Percentiles rank a stretch among this genome's conserved stretches.
phyloP scores from a whole-genome alignment of 768 basidiomycete species.

The Xerocomellus amylosporus region DNA sequence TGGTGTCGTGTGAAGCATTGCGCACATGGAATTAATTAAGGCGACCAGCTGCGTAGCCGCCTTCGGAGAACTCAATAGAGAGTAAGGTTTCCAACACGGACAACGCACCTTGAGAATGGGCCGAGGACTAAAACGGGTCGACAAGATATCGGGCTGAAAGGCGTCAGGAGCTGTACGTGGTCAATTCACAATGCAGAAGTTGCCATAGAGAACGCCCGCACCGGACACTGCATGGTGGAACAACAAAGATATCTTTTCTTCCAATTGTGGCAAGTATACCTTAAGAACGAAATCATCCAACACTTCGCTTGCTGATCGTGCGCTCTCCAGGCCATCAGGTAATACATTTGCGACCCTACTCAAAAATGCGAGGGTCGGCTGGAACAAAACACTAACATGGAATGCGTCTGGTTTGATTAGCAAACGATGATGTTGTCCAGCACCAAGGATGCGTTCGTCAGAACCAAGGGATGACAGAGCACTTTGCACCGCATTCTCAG shows the following conservation, averaged over 20 bases:
- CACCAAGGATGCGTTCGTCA: slow-evolving; percentile 72
- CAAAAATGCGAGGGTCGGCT: slow-evolving; percentile 86
- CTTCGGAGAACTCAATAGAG: slow-evolving; percentile 38
- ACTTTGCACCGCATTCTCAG: slow-evolving; percentile 59
- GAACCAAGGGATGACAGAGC: slow-evolving; percentile 58
- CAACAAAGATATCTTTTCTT: slow-evolving; percentile 85
- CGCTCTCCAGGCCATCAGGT: slow-evolving; percentile 67
- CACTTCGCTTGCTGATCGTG: slow-evolving; percentile 64
- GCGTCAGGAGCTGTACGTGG: slow-evolving; percentile 67
- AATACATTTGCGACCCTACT: slow-evolving; percentile 67
- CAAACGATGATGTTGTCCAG: slow-evolving; percentile 77
- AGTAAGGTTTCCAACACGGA: neutral
- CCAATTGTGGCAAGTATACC: slow-evolving; percentile 90
- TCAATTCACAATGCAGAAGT: neutral
- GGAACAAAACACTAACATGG: slow-evolving; percentile 92
- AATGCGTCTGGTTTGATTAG: slow-evolving; percentile 91
- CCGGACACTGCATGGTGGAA: slow-evolving; percentile 85
- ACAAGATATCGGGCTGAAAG: slow-evolving; percentile 78
- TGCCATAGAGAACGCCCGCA: slow-evolving; percentile 31
- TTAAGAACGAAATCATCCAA: slow-evolving; percentile 92
- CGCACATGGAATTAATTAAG: slow-evolving; percentile 86
- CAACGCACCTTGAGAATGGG: slow-evolving; percentile 73
- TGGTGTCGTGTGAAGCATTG: slow-evolving; percentile 86
- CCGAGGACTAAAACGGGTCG: slow-evolving; percentile 57
- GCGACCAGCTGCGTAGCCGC: slow-evolving; percentile 83